Percentiles rank a stretch among this genome's conserved stretches.
phyloP scores from a whole-genome alignment of 164 flowering plant species.

The Akebia trifoliata region DNA sequence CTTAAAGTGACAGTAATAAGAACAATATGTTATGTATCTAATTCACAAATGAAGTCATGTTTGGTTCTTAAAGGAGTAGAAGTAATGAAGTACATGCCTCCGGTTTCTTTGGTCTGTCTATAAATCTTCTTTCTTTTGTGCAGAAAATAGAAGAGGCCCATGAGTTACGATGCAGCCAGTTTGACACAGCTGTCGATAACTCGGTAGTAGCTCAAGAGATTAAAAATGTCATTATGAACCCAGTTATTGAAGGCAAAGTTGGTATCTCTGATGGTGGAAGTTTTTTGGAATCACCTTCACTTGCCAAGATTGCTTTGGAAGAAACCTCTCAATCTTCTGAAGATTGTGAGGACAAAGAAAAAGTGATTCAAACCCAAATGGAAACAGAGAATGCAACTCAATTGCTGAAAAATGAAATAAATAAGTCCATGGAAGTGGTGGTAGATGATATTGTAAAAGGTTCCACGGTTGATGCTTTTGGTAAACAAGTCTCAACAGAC shows the following conservation, averaged over 20 bases:
- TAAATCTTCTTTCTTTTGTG: slow-evolving; percentile 1
- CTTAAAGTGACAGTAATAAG: neutral
- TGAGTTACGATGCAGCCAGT: slow-evolving; percentile 8
- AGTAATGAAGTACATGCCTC: neutral
- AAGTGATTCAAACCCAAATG: slow-evolving; percentile 1
- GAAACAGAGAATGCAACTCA: slow-evolving; percentile 13
- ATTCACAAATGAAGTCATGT: neutral
- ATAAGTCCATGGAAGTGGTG: slow-evolving; percentile 7
- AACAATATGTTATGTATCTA: neutral
- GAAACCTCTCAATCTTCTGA: slow-evolving; percentile 21
- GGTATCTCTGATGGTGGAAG: slow-evolving; percentile 27
- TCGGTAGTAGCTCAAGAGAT: slow-evolving; percentile 6
- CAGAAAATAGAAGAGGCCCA: slow-evolving; percentile 23
- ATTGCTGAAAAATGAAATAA: slow-evolving; percentile 11
- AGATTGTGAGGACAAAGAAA: slow-evolving; percentile 14
- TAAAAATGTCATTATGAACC: slow-evolving; percentile 6
- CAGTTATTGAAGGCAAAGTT: slow-evolving; percentile 12
- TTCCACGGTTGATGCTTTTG: neutral
- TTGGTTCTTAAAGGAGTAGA: neutral
- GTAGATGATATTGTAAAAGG: neutral
- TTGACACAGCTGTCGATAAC: slow-evolving; percentile 7
- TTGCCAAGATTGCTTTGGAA: slow-evolving; percentile 17
- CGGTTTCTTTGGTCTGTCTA: neutral
- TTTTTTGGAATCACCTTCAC: slow-evolving; percentile 33
- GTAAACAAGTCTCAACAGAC: slow-evolving; percentile 3